phyloP scores from a whole-genome alignment of 345 rosid species.

The Clausena lansium region DNA sequence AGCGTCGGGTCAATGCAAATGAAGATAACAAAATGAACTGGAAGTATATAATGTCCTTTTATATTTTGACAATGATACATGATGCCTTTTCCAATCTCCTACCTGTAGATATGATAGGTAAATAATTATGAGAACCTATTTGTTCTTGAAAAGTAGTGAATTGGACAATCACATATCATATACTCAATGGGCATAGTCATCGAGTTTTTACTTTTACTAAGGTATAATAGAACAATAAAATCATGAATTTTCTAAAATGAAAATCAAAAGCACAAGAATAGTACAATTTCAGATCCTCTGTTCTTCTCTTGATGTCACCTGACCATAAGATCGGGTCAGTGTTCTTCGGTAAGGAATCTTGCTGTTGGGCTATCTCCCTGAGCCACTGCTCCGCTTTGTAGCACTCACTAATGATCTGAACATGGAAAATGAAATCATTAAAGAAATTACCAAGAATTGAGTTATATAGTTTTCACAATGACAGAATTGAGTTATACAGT shows the following conservation, averaged over 20 bases:
- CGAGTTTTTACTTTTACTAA: neutral
- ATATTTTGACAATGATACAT: neutral
- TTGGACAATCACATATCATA: neutral
- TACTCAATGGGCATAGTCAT: neutral
- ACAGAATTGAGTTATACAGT: neutral
- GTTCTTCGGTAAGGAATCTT: conserved; percentile 48
- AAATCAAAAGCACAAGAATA: conserved; percentile 1
- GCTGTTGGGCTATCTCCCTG: conserved; percentile 45
- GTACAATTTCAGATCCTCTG: conserved; percentile 46
- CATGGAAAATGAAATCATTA: conserved; percentile 2
- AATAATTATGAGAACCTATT: neutral
- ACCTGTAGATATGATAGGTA: neutral
- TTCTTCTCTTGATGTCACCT: conserved; percentile 41
- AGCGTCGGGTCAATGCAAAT: neutral
- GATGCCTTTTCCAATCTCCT: neutral
- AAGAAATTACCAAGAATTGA: neutral
- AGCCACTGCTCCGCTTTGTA: conserved; percentile 58
- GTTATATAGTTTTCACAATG: neutral
- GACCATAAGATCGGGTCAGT: conserved; percentile 48
- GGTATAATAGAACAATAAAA: neutral
- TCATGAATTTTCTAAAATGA: neutral
- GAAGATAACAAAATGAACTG: neutral
- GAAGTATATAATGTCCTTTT: neutral
- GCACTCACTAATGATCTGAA: conserved; percentile 48
- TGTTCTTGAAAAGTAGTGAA: neutral